Base-by-base conservation (phyloP, 768 basidiomycete genomes). In the Russula compacta region DNA sequence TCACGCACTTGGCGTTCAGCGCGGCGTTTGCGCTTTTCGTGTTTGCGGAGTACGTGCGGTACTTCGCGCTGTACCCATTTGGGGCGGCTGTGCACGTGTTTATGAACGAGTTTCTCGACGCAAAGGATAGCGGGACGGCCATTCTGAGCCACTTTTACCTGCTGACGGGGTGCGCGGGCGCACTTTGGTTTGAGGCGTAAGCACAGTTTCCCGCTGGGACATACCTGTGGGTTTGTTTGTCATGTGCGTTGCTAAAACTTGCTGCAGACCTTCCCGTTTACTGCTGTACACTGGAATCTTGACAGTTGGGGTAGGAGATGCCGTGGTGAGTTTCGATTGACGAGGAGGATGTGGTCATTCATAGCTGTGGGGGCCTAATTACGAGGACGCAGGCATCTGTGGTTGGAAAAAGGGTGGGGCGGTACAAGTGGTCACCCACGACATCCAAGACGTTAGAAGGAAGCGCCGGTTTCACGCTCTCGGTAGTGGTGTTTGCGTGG, bases 81-180 rank as follows among this genome's bases (percentile, higher is more conserved):
- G 93, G 94, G 14, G 95, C 90, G 10, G 78, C 84, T 11, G 84
- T 99, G 19, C 97, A 99, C 74, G 76, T 98, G 58, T 99, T 99
- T 73, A 85, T 99, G 84, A 90, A 89, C 75, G 97, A 99, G 71
- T 99, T 99, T 70, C 77, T 98, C 71, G 97, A 99, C 74, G 81
- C 87, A 67, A 91, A 92, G 74, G 97, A 99, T 73, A 81, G 86
- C 53, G 97, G 97, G 3, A 95, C 95, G 11, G 97, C 94, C 32
- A 95, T 99, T 67, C 73, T 99, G 66, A 95, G 93, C 69, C 97
- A 99, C 74, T 99, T 99, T 71, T 99, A 98, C 75, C 76, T 99
- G 48, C 77, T 99, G 56, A 95, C 92, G 0, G 97, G 97, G 2
- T 98, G 95, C 72, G 95, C 97, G 6, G 86, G 89, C 8, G 86